Percentiles rank a stretch among this genome's conserved stretches.
phyloP scores from a whole-genome alignment of 441 rosid genomes.

The Pelargonium exstipulatum region DNA sequence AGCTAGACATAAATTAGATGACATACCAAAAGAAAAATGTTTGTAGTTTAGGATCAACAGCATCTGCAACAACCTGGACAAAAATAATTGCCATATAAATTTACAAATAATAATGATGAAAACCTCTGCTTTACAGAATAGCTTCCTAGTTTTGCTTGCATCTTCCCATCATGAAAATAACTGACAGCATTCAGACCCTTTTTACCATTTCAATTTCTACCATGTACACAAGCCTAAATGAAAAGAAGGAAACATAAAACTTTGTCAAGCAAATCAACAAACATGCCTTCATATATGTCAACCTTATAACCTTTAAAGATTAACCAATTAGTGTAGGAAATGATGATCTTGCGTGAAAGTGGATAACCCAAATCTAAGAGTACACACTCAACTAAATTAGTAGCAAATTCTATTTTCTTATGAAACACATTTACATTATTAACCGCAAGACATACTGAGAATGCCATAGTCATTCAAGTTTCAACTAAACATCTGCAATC shows the following conservation, averaged over 20 bases:
- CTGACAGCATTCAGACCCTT: background rate
- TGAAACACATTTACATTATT: background rate
- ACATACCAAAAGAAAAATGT: slow-evolving; percentile 78
- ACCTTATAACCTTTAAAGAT: background rate
- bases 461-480: background rate
- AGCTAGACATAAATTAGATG: slow-evolving; percentile 18
- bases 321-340: background rate
- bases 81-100: slow-evolving; percentile 23
- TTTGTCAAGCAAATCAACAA: background rate
- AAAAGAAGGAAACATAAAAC: background rate
- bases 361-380: background rate
- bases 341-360: background rate
- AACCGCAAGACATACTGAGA: background rate
- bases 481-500: background rate
- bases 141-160: slow-evolving; percentile 2
- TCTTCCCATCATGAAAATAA: background rate
- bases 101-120: slow-evolving; percentile 6
- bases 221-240: background rate
- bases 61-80: slow-evolving; percentile 66
- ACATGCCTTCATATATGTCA: background rate
- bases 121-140: background rate
- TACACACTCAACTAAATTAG: background rate
- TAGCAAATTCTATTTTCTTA: background rate
- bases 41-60: slow-evolving; percentile 86
- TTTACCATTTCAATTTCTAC: background rate